Base-by-base conservation (phyloP, 139 green algal genomes). In the Tetraselmis chui region DNA sequence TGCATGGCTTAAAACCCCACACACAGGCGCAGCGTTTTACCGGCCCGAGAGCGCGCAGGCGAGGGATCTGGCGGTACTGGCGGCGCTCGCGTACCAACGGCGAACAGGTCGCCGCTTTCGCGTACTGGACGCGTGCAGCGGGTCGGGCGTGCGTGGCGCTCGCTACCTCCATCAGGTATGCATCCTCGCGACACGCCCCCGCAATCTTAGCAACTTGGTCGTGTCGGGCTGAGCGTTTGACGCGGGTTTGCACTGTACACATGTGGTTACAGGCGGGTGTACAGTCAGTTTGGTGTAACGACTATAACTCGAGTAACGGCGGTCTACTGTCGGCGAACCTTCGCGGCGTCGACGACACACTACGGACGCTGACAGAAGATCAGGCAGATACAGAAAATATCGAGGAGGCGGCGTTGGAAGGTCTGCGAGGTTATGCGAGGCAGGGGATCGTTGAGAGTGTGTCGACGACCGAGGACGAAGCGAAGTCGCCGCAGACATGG, bases 261-360 rank as follows among this genome's bases (percentile, higher is more conserved):
- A n/a, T 27, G 18, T 80, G 26, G 11, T 1, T 31, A 67, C 90
- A 94, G 86, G 89, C 88, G 0, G 85, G 80, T 28, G 91, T 88
- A 1, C 85, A 93, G n/a, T 79, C 86, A 27, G 91, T 95, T 25
- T 95, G 91, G 91, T 83, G 82, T 79, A 94, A 95, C 77, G 91
- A 95, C 79, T 76, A 81, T 30, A 83, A 86, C 84, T n/a, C 83
- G 0, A 75, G 77, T 23, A 86, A 87, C 29, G 87, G 88, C 31
- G 24, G 76, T 1, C 78, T 84, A 2, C 84, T 92, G 30, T 76
- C 89, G 0, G 80, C 75, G 58, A 94, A 94, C 79, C 29, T 92
- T 27, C 80, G 77, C 23, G 23, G 5, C 23, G 18, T 23, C 31
- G 23, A 5, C 11, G 31, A 75, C 28, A 31, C 22, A 31, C 78